Conservation (phyloP, 1,284 basidiomycete genomes). For the Malassezia vespertilionis region DNA sequence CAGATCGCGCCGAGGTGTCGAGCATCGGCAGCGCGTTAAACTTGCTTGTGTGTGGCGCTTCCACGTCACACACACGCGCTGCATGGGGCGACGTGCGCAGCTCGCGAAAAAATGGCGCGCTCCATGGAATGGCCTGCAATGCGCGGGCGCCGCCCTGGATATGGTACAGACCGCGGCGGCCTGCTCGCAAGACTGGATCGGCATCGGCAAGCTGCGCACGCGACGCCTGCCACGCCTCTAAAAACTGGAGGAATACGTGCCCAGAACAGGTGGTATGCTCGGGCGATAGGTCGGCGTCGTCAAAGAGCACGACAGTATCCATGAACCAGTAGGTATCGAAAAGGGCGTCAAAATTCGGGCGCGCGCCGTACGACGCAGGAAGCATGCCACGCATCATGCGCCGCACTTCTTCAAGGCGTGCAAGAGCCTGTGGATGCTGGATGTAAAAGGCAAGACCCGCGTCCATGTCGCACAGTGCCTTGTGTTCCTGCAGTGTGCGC, state of each 20-base stretch:
- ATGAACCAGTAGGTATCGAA: constrained; percentile 10
- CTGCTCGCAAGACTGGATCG: background rate
- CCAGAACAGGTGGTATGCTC: constrained; percentile 3
- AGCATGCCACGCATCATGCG: background rate
- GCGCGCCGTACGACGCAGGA: background rate
- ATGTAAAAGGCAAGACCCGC: constrained; percentile 7
- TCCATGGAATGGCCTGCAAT: background rate
- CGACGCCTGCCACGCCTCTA: background rate
- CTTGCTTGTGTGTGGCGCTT: too few relatives aligned
- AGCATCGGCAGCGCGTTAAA: too few relatives aligned
- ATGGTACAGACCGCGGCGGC: constrained; percentile 9
- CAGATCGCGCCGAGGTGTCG: too few relatives aligned
- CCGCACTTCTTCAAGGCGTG: background rate
- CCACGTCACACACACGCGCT: background rate
- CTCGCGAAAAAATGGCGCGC: background rate
- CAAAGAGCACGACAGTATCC: constrained; percentile 14
- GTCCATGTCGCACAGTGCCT: too few relatives aligned
- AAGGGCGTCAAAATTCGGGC: background rate
- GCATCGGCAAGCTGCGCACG: background rate
- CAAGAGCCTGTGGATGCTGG: too few relatives aligned
- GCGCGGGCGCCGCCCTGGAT: constrained; percentile 6
- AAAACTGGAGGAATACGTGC: constrained; percentile 6
- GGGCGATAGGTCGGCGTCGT: constrained; percentile 1
- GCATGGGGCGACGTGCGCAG: background rate
- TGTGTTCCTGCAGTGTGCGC: constrained; percentile 2